Evolutionary conservation across 352 stramenopile species (phyloP).

Genomic region (Elongisporangium anandrum): DNA sequence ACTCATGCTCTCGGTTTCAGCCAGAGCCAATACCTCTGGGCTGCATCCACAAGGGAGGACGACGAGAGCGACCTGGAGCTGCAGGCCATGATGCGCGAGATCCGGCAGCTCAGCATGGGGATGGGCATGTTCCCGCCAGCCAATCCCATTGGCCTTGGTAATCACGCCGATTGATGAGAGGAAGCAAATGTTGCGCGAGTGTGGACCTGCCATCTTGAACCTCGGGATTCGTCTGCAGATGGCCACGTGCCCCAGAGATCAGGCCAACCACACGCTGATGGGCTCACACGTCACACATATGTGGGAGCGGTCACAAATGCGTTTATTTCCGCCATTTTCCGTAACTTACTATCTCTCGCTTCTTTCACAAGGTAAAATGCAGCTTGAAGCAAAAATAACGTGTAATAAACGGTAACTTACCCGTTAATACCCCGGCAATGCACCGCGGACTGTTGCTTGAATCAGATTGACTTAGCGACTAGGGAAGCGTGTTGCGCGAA

Average conservation of each 20-base stretch:
- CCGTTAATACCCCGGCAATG: neutral
- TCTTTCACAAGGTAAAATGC: neutral
- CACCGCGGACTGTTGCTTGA: neutral
- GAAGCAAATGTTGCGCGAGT: neutral
- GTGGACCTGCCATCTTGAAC: neutral
- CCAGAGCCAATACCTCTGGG: neutral
- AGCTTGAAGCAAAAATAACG: too few relatives aligned
- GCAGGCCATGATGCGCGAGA: conserved; percentile 22
- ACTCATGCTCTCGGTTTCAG: too few relatives aligned
- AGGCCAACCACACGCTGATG: neutral
- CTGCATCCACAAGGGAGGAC: conserved; percentile 1
- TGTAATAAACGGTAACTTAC: neutral
- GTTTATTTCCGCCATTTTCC: neutral
- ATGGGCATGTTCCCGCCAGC: conserved; percentile 7
- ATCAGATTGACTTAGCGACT: neutral
- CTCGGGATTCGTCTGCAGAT: conserved; percentile 1
- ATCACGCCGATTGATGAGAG: neutral
- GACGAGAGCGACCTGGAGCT: conserved; percentile 17
- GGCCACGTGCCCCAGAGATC: neutral
- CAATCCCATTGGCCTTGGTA: neutral
- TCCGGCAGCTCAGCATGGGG: conserved; percentile 18
- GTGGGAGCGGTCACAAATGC: neutral
- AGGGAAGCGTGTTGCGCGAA: neutral
- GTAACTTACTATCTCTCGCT: neutral
- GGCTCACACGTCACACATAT: neutral